Evolutionary conservation across 2,329 filamentous ascomycete species (phyloP), one percentile per base, ranked within the genome.

Genomic region (Aspergillus sp.): DNA sequence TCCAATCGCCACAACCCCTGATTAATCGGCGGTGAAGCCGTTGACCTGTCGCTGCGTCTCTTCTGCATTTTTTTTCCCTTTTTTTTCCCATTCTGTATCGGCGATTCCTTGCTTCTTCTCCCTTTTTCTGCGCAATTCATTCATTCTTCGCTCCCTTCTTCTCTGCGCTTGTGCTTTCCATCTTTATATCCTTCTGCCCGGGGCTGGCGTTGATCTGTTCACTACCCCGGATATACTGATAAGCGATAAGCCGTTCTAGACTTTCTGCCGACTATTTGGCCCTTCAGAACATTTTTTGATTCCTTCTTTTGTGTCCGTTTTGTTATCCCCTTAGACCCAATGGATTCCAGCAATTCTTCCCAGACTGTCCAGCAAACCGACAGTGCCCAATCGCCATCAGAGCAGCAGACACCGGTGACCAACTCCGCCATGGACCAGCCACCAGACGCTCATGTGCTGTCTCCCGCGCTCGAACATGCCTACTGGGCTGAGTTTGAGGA

Each of bases 401-500:
- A 30, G 12, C 25, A 30, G 25, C 25, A 30, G 25, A 30, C 25
- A 9, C 25, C 25, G 10, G 25, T 30, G 25, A 5, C 25, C 25
- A 30, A 30, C 25, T 32, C 52, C 53, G n/a, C 50, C 56, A 10
- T 27, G 25, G 25, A 27, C 25, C 25, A 10, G 25, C 19, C 53
- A 60, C 22, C 25, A 27, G 25, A 27, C 25, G 25, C 25, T 9
- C 7, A 7, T 27, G 50, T 52, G 4, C 50, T 58, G 17, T 49
- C 54, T 1, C 49, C 55, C n/a, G 57, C 60, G 25, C 43, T 60
- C 3, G 70, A 72, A 44, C 61, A 66, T 56, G 67, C 72, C 23
- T 71, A 72, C 45, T 81, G 78, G 78, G 74, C 74, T 10, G 73
- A 76, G 4, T 72, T 80, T 42, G 69, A 73, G 43, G 80, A 84